phyloP scores from a whole-genome alignment of 257 asterid genomes.

The Knoxia roxburghii region DNA sequence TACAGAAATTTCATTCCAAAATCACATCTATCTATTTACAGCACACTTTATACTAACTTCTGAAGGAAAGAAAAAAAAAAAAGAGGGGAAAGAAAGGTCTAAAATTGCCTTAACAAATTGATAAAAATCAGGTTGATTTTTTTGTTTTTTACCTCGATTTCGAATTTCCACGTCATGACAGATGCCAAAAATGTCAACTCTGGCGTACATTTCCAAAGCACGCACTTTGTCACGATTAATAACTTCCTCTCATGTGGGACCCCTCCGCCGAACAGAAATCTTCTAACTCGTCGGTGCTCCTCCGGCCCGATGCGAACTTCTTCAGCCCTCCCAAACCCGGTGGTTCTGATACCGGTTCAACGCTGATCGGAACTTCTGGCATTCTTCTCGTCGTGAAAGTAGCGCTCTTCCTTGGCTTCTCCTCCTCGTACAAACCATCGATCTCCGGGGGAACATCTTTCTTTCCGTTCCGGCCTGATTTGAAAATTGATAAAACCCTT shows the following conservation, averaged over 20 bases:
- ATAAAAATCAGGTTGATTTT: neutral
- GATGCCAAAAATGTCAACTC: conserved; percentile 11
- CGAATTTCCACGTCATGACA: neutral
- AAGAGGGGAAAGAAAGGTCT: no score
- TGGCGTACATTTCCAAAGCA: conserved; percentile 11
- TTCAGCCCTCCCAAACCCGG: conserved; percentile 65
- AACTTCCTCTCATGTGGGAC: conserved; percentile 22
- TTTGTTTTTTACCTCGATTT: conserved; percentile 12
- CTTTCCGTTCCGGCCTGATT: conserved; percentile 25
- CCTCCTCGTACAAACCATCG: conserved; percentile 23
- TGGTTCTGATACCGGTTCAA: conserved; percentile 39
- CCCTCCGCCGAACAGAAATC: conserved; percentile 20
- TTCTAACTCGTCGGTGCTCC: conserved; percentile 47
- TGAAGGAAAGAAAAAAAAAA: neutral
- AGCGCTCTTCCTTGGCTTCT: conserved; percentile 30
- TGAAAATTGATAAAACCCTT: conserved; percentile 43
- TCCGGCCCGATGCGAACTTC: conserved; percentile 67
- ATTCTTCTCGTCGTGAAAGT: conserved; percentile 7
- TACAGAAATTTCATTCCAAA: conserved; percentile 1
- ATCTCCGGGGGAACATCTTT: conserved; percentile 30
- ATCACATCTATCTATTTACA: conserved; percentile 11
- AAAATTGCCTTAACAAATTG: neutral
- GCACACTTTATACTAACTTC: conserved; percentile 1
- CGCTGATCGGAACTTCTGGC: conserved; percentile 23
- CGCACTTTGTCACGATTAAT: conserved; percentile 13